phyloP scores from a whole-genome alignment of 2,329 filamentous ascomycete species.

The Fusarium papillatum region DNA sequence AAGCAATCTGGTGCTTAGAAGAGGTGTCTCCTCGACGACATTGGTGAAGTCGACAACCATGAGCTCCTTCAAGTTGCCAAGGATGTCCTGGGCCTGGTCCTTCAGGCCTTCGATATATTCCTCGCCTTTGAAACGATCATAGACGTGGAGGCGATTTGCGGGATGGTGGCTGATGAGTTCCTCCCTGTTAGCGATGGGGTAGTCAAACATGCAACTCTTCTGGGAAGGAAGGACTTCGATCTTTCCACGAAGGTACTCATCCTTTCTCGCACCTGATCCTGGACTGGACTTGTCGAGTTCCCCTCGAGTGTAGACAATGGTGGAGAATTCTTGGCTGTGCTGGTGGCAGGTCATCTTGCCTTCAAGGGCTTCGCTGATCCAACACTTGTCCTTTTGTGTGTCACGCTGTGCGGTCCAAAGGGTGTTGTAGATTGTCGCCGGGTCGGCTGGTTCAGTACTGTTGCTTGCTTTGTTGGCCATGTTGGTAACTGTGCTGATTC shows the following conservation, averaged over 20 bases:
- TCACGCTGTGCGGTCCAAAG: background rate
- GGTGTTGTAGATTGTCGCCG: background rate
- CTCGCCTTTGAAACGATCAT: background rate
- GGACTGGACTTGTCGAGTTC: background rate
- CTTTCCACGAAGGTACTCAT: background rate
- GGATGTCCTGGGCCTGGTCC: background rate
- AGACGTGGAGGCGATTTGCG: conserved; percentile 11
- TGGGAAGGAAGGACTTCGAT: conserved; percentile 6
- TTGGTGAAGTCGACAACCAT: background rate
- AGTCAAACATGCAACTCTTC: conserved; percentile 15
- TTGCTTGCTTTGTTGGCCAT: background rate
- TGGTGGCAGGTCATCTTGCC: conserved; percentile 2
- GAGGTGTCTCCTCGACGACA: background rate
- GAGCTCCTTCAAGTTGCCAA: background rate
- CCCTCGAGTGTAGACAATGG: conserved; percentile 25
- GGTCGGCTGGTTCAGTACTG: background rate
- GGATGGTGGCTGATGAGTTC: conserved; percentile 7
- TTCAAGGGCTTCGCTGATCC: conserved; percentile 1
- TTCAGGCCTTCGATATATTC: background rate
- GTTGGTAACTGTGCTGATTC: background rate
- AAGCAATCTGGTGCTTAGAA: background rate
- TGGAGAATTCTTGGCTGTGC: background rate
- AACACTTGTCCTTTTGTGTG: conserved; percentile 1
- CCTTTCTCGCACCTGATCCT: background rate
- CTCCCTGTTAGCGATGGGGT: conserved; percentile 1